phyloP scores from a whole-genome alignment of 345 rosid genomes.

The Pistacia vera region DNA sequence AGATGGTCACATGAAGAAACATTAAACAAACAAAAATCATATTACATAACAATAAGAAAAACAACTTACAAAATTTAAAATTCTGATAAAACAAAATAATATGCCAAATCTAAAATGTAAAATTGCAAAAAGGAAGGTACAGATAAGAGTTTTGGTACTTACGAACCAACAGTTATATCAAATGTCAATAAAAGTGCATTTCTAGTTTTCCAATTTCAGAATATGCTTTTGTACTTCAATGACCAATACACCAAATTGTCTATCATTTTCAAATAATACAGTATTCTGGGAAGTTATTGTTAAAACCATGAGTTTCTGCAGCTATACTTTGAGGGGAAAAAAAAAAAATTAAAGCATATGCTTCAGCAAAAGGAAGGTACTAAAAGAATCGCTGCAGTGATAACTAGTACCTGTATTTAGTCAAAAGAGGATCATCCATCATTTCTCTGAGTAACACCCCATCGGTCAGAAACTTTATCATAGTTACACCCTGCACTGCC shows the following conservation, averaged over 20 bases:
- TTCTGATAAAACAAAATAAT: background rate
- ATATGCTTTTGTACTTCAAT: constrained; percentile 2
- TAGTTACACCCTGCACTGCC: constrained; percentile 70
- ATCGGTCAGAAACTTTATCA: constrained; percentile 90
- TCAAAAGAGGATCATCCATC: constrained; percentile 99
- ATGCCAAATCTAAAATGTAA: background rate
- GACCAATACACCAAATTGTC: background rate
- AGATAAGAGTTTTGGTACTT: background rate
- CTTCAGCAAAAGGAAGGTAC: background rate
- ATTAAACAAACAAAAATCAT: background rate
- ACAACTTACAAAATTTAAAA: background rate
- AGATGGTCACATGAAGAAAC: background rate
- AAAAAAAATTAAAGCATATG: background rate
- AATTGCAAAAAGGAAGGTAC: background rate
- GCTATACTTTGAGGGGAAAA: background rate
- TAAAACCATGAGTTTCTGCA: background rate
- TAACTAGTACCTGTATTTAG: constrained; percentile 78
- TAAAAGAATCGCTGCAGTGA: constrained; percentile 8
- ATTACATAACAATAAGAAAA: background rate
- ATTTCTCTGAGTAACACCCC: constrained; percentile 93
- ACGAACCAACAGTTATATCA: background rate
- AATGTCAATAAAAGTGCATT: background rate
- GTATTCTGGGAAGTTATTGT: background rate
- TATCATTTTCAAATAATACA: background rate
- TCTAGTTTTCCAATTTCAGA: constrained; percentile 11